A percentile compares a stretch with the other conserved stretches of the same genome.
These are phyloP conservation scores for Fonsecaea multimorphosa DNA, from an alignment of 2,329 filamentous ascomycete genomes.

Conservation along the genomic window DNA sequence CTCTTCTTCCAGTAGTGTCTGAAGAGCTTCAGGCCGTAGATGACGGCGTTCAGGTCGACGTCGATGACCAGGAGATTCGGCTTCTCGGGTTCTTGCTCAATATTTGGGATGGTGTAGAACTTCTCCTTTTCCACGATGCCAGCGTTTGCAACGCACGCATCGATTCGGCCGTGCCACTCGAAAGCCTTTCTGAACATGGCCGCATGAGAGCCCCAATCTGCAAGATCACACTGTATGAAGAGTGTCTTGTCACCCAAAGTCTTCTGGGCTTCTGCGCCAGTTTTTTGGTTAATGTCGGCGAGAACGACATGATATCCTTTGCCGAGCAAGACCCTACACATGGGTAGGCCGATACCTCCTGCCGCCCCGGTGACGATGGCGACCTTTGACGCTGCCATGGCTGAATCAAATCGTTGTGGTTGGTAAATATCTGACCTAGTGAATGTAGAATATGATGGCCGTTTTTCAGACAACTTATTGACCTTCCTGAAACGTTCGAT, in stretches of 20 bases:
- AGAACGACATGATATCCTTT: background rate
- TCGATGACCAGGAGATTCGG: conserved; percentile 7
- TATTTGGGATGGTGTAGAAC: background rate
- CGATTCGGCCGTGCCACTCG: conserved; percentile 9
- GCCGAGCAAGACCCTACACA: too few species aligned
- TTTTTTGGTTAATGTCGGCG: conserved; percentile 10
- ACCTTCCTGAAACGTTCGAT: too few species aligned
- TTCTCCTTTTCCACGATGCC: conserved; percentile 12
- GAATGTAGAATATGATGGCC: too few species aligned
- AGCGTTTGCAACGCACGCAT: conserved; percentile 7
- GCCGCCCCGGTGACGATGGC: too few species aligned
- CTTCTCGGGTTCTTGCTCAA: conserved; percentile 5
- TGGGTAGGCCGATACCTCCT: too few species aligned
- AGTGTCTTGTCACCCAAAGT: conserved; percentile 3
- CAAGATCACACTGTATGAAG: conserved; percentile 13
- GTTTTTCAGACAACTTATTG: too few species aligned
- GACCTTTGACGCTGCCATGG: too few species aligned
- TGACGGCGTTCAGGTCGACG: conserved; percentile 4
- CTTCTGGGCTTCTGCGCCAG: background rate
- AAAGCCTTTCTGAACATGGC: conserved; percentile 12
- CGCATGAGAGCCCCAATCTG: conserved; percentile 7
- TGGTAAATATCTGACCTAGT: too few species aligned
- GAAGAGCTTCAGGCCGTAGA: conserved; percentile 18
- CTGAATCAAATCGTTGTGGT: too few species aligned
- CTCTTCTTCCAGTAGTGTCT: conserved; percentile 10